Evolutionary conservation across 805 yeast species (phyloP), one percentile per base, ranked within the genome.

Genomic region (Helenozyma rhizophorensis): DNA sequence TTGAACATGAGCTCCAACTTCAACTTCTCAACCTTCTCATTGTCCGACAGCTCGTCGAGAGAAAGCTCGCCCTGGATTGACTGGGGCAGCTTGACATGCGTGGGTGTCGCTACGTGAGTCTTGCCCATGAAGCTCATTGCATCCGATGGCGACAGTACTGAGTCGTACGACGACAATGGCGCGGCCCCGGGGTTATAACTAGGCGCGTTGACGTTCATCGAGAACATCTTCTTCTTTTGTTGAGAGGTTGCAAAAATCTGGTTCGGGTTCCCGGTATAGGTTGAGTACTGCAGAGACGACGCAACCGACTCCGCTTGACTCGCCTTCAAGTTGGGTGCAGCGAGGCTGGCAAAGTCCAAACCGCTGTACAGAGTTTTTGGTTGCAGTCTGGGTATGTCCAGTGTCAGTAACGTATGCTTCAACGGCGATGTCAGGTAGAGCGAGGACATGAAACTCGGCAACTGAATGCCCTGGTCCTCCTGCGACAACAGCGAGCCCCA

Each of bases 1-100:
- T 79, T 81, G 31, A 79, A 57, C 36, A 68, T 68, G 31, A 81
- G 48, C 41, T 77, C 76, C 29, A 74, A 54, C 43, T 68, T 70
- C 35, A 74, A 53, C 33, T 61, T 56, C 28, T 72, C 75, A 11
- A 47, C 21, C 18, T 39, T 23, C 16, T 35, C 42, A n/a, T 17
- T 22, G 14, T 21, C 28, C n/a, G 30, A 17, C 8, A 8, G 19
- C 19, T 17, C 19, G 5, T 17, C 19, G 19, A 17, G 19, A 17
- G 5, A 8, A 17, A 17, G 19, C 8, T 5, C 19, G 19, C 8
- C 8, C 8, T 5, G 7, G 8, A 8, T 6, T 17, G 8, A 5
- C 7, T 17, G 19, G 19, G 19, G 5, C 8, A 6, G 19, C 8
- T 17, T 17, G 19, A 17, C 19, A 6, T 17, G 19, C 7, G 19